phyloP scores from a whole-genome alignment of 2,329 filamentous ascomycete species.

The Nemania bipapillata region DNA sequence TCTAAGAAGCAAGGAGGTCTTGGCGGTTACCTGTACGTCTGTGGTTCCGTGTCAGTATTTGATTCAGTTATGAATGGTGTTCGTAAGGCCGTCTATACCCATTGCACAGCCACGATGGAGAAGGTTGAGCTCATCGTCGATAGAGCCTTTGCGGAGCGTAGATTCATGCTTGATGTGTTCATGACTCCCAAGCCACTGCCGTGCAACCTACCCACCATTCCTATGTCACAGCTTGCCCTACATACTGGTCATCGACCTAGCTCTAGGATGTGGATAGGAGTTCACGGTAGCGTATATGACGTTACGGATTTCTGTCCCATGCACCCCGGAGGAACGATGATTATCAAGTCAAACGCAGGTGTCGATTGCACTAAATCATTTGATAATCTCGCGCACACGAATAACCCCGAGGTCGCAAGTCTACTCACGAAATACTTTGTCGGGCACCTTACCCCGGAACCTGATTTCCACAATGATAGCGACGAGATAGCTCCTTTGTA shows the following conservation, averaged over 20 bases:
- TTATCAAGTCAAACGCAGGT: conserved; percentile 66
- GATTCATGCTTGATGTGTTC: conserved; percentile 68
- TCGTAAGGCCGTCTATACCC: conserved; percentile 65
- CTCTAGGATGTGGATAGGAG: conserved; percentile 62
- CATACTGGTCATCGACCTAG: conserved; percentile 63
- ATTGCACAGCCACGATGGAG: conserved; percentile 63
- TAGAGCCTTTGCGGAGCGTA: conserved; percentile 64
- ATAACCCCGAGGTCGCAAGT: conserved; percentile 65
- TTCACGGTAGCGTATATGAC: conserved; percentile 65
- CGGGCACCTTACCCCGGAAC: conserved; percentile 62
- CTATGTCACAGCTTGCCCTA: conserved; percentile 60
- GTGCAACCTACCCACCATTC: conserved; percentile 62
- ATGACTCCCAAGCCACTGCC: conserved; percentile 66
- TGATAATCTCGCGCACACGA: conserved; percentile 65
- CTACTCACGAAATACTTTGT: conserved; percentile 66
- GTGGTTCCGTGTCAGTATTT: conserved; percentile 61
- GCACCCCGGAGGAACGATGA: conserved; percentile 65
- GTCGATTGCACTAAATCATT: conserved; percentile 65
- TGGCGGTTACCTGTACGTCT: conserved; percentile 61
- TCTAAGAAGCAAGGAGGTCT: conserved; percentile 65
- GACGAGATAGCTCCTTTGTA: conserved; percentile 59
- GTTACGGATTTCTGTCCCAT: conserved; percentile 65
- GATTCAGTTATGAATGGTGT: conserved; percentile 67
- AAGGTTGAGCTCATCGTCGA: conserved; percentile 62
- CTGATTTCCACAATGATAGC: conserved; percentile 56